phyloP scores from a whole-genome alignment of 345 rosid genomes.

The Ceriops tagal region DNA sequence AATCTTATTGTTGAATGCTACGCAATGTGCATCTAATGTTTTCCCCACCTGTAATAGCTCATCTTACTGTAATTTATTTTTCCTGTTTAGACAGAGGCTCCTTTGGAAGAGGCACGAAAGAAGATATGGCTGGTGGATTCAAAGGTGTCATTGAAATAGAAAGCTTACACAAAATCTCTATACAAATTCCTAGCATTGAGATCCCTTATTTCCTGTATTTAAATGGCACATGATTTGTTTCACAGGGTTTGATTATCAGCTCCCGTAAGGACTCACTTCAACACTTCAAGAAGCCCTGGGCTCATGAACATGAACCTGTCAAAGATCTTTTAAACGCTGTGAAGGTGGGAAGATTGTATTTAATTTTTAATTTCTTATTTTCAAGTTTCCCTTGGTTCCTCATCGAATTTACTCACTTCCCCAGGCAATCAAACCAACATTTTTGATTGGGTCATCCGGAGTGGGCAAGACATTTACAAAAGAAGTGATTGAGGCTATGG shows the following conservation, averaged over 20 bases:
- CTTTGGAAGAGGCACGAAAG: constrained; percentile 75
- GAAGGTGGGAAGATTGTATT: constrained; percentile 41
- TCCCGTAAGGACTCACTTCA: constrained; percentile 74
- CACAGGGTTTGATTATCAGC: constrained; percentile 71
- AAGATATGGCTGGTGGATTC: constrained; percentile 96
- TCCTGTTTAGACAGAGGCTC: constrained; percentile 40
- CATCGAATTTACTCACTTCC: constrained; percentile 3
- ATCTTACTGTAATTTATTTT: neutral
- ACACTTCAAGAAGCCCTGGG: constrained; percentile 94
- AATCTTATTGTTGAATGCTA: neutral
- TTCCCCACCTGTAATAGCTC: neutral
- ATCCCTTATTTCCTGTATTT: constrained; percentile 4
- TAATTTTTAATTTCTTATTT: neutral
- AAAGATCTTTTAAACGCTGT: constrained; percentile 62
- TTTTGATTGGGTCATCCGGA: constrained; percentile 88
- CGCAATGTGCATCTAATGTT: neutral
- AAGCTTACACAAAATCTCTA: neutral
- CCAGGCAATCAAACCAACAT: constrained; percentile 86
- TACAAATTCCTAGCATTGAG: neutral
- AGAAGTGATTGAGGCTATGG: constrained; percentile 84
- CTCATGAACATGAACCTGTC: constrained; percentile 80
- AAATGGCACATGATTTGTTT: neutral
- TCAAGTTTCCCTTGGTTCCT: neutral
- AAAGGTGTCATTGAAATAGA: constrained; percentile 41
- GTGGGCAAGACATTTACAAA: constrained; percentile 80